Evolutionary conservation across 1,284 basidiomycete species (phyloP).

Genomic region (Cutaneotrichosporon cavernicola): DNA sequence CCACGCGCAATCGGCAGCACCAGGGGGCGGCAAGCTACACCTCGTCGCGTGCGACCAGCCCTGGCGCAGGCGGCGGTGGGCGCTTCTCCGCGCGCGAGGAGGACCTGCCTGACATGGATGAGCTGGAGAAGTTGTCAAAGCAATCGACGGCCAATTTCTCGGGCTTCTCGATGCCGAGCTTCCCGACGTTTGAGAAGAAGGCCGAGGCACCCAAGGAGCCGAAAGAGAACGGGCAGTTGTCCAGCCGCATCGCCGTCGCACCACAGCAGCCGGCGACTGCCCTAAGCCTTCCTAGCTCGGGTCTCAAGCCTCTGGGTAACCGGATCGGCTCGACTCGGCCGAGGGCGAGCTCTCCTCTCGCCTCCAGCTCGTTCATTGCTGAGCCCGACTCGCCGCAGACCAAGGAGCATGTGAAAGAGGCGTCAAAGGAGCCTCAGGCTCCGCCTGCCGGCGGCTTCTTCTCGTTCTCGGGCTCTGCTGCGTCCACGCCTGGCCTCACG

Average conservation of each 20-base stretch:
- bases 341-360: constrained; percentile 48
- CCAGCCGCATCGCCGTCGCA: constrained; percentile 21
- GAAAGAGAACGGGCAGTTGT: constrained; percentile 12
- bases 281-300: constrained; percentile 25
- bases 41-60: constrained; percentile 39
- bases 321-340: constrained; percentile 34
- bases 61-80: constrained; percentile 30
- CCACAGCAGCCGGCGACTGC: constrained; percentile 13
- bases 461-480: constrained; percentile 15
- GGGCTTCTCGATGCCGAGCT: constrained; percentile 37
- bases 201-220: constrained; percentile 2
- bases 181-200: constrained; percentile 18
- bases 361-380: constrained; percentile 39
- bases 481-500: constrained; percentile 25
- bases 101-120: constrained; percentile 49
- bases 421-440: constrained; percentile 11
- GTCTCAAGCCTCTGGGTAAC: constrained; percentile 19
- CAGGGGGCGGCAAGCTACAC: constrained; percentile 40
- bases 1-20: constrained; percentile 43
- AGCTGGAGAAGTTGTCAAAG: constrained; percentile 42
- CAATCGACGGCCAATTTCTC: constrained; percentile 44
- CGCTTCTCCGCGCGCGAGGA: constrained; percentile 51
- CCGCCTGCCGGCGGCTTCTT: constrained; percentile 29
- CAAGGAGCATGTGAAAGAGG: not conserved
- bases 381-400: constrained; percentile 43